phyloP scores from a whole-genome alignment of 768 basidiomycete species.

The Lactarius indigo region DNA sequence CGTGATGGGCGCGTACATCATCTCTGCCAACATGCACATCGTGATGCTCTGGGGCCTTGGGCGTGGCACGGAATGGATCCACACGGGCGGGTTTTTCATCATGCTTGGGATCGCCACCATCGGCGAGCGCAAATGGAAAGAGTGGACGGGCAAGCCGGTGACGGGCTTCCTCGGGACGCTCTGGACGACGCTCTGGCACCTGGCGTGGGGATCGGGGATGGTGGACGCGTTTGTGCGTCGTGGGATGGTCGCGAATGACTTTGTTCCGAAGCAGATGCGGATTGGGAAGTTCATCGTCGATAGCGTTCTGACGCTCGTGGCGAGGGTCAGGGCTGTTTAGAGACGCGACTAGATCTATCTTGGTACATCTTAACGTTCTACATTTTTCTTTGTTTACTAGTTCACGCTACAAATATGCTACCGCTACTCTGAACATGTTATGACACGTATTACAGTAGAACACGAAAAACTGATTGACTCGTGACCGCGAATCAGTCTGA shows the following conservation, averaged over 20 bases:
- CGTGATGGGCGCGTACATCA: constrained; percentile 55
- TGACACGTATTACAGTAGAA: constrained; percentile 31
- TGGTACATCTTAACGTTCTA: background rate
- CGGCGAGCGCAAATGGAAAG: constrained; percentile 48
- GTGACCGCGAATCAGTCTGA: too few relatives aligned
- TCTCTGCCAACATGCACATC: constrained; percentile 60
- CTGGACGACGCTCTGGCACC: constrained; percentile 50
- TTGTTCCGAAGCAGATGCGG: constrained; percentile 9
- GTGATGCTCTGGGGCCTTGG: constrained; percentile 59
- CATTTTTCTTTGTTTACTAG: background rate
- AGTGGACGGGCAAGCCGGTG: constrained; percentile 43
- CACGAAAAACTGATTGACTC: background rate
- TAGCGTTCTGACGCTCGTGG: background rate
- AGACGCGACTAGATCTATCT: background rate
- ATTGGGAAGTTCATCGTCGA: constrained; percentile 20
- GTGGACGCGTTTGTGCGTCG: constrained; percentile 24
- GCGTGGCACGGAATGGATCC: constrained; percentile 45
- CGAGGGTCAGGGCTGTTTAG: background rate
- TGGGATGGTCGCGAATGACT: constrained; percentile 20
- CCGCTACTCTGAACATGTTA: background rate
- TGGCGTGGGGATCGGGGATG: constrained; percentile 38
- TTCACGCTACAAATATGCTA: background rate
- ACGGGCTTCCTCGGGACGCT: constrained; percentile 47
- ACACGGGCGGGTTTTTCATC: constrained; percentile 53
- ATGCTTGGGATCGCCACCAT: constrained; percentile 52